Evolutionary conservation across 441 rosid genomes (phyloP), one percentile per base, ranked within the genome.

Genomic region (Theobroma grandiflorum): DNA sequence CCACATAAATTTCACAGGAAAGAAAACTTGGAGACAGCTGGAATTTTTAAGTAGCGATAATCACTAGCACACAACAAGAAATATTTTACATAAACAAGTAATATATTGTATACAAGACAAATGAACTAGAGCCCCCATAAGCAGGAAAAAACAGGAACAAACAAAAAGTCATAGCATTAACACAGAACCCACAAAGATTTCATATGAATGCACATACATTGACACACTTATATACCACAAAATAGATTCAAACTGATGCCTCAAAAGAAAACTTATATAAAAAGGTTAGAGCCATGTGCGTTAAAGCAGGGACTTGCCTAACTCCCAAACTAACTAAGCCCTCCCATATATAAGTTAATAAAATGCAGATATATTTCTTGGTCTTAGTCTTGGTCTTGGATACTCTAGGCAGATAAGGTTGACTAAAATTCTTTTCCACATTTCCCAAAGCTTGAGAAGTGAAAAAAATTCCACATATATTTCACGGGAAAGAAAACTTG

Each of bases 221-320:
- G 50, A 4, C 12, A 20, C 9, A 12, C 40, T 43, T 37, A 42
- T 47, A 64, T n/a, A 64, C 18, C 67, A 8, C 6, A 40, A 74
- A 67, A 77, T 16, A 52, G 50, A 66, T 50, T 66, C 26, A 66
- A 26, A 55, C 80, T 31, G 65, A 57, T 58, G 38, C 35, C 61
- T 55, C 43, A 26, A 42, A 69, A 55, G 20, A 53, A 67, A 67
- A 78, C 55, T 57, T 15, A 71, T 50, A 33, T 15, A 53, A 42
- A 53, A 72, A 33, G 10, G 75, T 31, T 12, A 49, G 49, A 71
- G 50, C 14, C 26, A 53, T n/a, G 59, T 16, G 40, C 43, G 22
- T 22, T 6, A 22, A 47, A 15, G 38, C 69, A 75, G 16, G 49
- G 68, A 59, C 69, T 47, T 35, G 45, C 43, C 2, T 52, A 73